Conservation (phyloP, 768 basidiomycete genomes). For the Boletus vinaceobasis region DNA sequence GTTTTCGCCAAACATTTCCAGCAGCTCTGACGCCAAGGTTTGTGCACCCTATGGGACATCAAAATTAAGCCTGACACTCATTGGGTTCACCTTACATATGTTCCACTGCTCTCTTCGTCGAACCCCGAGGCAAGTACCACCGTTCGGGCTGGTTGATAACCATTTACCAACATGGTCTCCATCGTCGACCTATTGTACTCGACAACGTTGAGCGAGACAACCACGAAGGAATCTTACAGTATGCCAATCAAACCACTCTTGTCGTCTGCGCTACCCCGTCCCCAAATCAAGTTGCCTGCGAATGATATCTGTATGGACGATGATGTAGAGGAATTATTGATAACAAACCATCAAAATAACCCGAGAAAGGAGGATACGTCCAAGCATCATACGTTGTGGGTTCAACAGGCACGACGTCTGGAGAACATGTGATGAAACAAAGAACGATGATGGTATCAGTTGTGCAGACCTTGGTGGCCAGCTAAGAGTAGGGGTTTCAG, state of each 20-base stretch:
- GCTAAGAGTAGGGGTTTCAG: slow-evolving; percentile 56
- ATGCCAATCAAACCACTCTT: slow-evolving; percentile 72
- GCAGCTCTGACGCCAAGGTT: slow-evolving; percentile 44
- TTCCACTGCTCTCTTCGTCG: slow-evolving; percentile 68
- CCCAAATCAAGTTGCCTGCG: slow-evolving; percentile 43
- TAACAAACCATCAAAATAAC: slow-evolving; percentile 50
- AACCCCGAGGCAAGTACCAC: slow-evolving; percentile 68
- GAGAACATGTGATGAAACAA: background rate
- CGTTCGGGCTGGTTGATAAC: slow-evolving; percentile 62
- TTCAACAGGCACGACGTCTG: slow-evolving; percentile 70
- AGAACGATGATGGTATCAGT: background rate
- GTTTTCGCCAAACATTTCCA: slow-evolving; percentile 63
- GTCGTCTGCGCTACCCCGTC: slow-evolving; percentile 48
- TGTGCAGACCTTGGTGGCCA: slow-evolving; percentile 48
- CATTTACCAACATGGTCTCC: slow-evolving; percentile 60
- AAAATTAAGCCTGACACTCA: background rate
- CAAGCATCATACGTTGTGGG: slow-evolving; percentile 53
- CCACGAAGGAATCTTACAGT: slow-evolving; percentile 37
- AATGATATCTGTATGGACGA: background rate
- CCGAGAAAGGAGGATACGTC: slow-evolving; percentile 62
- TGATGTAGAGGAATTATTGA: background rate
- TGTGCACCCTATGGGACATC: slow-evolving; percentile 48
- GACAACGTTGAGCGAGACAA: background rate
- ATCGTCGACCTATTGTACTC: slow-evolving; percentile 42
- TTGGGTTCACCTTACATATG: slow-evolving; percentile 32